Conservation (phyloP, 176 grass and related monocot species). For the Secale cereale region DNA sequence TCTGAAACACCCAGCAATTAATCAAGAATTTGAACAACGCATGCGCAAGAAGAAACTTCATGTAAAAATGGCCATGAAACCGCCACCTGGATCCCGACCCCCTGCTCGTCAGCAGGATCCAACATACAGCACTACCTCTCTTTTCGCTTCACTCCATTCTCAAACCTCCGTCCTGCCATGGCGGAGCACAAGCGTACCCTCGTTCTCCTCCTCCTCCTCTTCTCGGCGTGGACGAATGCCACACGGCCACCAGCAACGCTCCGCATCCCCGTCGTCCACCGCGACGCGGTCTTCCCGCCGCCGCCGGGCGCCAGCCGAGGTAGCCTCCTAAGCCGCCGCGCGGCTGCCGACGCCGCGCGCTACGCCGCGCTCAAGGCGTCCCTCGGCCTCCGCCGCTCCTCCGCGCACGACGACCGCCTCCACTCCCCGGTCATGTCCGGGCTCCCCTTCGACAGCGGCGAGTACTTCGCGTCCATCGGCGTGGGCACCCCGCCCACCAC, state of each 20-base stretch:
- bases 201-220: slow-evolving; percentile 16
- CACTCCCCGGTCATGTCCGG: slow-evolving; percentile 51
- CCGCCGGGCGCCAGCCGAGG: slow-evolving; percentile 7
- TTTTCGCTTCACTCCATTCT: background rate
- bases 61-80: background rate
- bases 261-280: slow-evolving; percentile 53
- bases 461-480: slow-evolving; percentile 64
- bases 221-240: background rate
- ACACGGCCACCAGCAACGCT: slow-evolving; percentile 25
- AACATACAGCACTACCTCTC: background rate
- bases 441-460: slow-evolving; percentile 50
- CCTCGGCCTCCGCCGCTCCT: slow-evolving; percentile 9
- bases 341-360: slow-evolving; percentile 24
- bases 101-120: background rate
- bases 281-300: slow-evolving; percentile 32
- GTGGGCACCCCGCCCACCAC: slow-evolving; percentile 52
- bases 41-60: background rate
- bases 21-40: slow-evolving; percentile 2
- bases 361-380: background rate
- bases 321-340: slow-evolving; percentile 25
- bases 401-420: background rate
- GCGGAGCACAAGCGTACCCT: background rate
- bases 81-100: background rate
- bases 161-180: slow-evolving; percentile 29
- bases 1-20: background rate